A percentile compares a stretch with the other conserved stretches of the same genome.
phyloP scores from a whole-genome alignment of 495 filamentous ascomycete genomes.

The Xylaria flabelliformis region DNA sequence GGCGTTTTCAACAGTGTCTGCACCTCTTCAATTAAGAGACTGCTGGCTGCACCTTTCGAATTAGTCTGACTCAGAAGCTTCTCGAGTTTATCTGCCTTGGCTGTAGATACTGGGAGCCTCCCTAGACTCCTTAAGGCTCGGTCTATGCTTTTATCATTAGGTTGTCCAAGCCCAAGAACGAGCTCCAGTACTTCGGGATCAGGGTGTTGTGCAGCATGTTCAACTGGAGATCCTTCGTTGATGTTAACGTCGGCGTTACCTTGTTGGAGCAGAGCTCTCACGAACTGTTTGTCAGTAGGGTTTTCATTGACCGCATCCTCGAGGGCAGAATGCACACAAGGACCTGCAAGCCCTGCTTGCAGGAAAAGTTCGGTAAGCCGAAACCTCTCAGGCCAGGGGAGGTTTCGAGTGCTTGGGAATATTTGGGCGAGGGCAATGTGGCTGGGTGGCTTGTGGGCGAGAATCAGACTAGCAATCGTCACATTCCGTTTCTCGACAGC shows the following conservation, averaged over 20 bases:
- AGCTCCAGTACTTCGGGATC: conserved; percentile 50
- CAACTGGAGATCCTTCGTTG: conserved; percentile 43
- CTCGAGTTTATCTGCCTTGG: conserved; percentile 48
- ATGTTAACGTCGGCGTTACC: conserved; percentile 54
- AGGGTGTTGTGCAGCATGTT: conserved; percentile 43
- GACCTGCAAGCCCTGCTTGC: conserved; percentile 44
- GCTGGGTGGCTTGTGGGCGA: conserved; percentile 46
- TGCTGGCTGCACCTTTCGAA: conserved; percentile 42
- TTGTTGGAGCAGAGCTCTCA: conserved; percentile 46
- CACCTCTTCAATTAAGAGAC: conserved; percentile 50
- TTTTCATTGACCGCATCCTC: conserved; percentile 50
- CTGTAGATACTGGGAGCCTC: conserved; percentile 39
- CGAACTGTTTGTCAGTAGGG: conserved; percentile 47
- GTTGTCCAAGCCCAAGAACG: conserved; percentile 48
- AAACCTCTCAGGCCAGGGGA: conserved; percentile 45
- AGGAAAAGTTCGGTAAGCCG: conserved; percentile 50
- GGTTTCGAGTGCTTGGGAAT: conserved; percentile 44
- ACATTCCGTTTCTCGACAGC: conserved; percentile 46
- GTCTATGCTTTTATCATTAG: conserved; percentile 41
- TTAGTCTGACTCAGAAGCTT: conserved; percentile 45
- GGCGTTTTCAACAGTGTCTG: conserved; percentile 42
- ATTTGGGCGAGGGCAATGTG: conserved; percentile 46
- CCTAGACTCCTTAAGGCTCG: conserved; percentile 43
- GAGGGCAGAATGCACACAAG: conserved; percentile 46
- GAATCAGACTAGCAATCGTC: conserved; percentile 47